phyloP scores from a whole-genome alignment of 1,139 yeast genomes.

The Protomyces gravidus region DNA sequence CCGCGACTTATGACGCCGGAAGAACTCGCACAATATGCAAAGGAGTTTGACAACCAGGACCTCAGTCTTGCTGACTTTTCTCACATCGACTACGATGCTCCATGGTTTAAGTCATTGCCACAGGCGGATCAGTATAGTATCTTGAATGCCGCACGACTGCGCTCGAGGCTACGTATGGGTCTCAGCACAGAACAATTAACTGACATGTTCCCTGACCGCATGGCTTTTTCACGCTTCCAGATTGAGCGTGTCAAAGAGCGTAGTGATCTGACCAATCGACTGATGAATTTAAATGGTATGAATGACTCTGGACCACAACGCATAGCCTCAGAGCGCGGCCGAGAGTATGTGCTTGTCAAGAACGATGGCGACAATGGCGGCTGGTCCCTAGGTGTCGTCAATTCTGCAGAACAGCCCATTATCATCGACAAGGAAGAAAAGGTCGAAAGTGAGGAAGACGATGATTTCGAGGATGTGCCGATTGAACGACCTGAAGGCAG shows the following conservation, averaged over 20 bases:
- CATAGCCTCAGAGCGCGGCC: constrained; percentile 79
- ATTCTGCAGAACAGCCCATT: constrained; percentile 25
- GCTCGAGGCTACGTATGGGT: constrained; percentile 93
- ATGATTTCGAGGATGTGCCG: constrained; percentile 46
- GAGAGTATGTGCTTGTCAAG: constrained; percentile 68
- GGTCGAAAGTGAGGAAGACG: constrained; percentile 30
- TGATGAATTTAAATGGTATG: constrained; percentile 82
- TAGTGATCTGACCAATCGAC: constrained; percentile 78
- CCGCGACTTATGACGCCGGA: constrained; percentile 69
- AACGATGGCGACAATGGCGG: constrained; percentile 60
- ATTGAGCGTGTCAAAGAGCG: constrained; percentile 88
- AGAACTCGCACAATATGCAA: constrained; percentile 60
- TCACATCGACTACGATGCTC: constrained; percentile 43
- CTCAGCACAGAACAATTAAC: constrained; percentile 81
- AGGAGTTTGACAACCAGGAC: constrained; percentile 59
- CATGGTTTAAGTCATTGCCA: constrained; percentile 49
- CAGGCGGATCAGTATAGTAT: constrained; percentile 83
- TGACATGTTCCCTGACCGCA: constrained; percentile 69
- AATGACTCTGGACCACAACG: constrained; percentile 56
- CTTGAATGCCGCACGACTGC: constrained; percentile 70
- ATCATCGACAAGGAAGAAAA: constrained; percentile 30
- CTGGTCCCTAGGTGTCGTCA: constrained; percentile 66
- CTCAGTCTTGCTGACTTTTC: constrained; percentile 39
- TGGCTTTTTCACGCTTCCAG: constrained; percentile 91
- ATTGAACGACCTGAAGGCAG: constrained; percentile 31